Evolutionary conservation across 78 protist genomes (phyloP).

Genomic region (Salpingoeca rosetta): DNA sequence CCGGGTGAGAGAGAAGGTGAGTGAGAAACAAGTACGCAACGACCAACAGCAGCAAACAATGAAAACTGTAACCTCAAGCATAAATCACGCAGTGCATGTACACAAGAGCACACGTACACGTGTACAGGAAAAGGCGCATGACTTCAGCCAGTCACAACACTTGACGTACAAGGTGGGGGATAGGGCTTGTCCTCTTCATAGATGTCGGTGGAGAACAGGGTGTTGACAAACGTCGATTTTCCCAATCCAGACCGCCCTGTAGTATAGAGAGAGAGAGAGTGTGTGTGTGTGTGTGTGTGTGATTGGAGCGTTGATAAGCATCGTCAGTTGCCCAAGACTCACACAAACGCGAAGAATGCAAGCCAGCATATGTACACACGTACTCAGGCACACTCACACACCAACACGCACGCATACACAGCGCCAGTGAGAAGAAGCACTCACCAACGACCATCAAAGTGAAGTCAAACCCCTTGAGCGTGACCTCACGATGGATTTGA

Average conservation of each 20-base stretch:
- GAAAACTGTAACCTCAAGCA: too few relatives aligned
- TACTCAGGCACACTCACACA: too few relatives aligned
- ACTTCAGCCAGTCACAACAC: background rate
- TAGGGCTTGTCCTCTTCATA: background rate
- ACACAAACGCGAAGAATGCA: background rate
- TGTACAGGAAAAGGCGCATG: too few relatives aligned
- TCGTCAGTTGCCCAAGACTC: background rate
- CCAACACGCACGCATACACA: too few relatives aligned
- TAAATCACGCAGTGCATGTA: too few relatives aligned
- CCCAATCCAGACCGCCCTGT: slow-evolving; percentile 28
- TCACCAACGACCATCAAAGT: slow-evolving; percentile 23
- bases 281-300: background rate
- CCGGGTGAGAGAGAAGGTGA: background rate
- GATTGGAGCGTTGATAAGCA: background rate
- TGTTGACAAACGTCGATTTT: slow-evolving; percentile 27
- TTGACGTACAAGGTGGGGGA: background rate
- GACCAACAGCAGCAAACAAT: too few relatives aligned
- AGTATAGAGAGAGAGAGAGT: background rate
- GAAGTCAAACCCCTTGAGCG: slow-evolving; percentile 18
- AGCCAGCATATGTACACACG: too few relatives aligned
- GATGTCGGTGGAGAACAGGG: slow-evolving; percentile 14
- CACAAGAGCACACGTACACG: too few relatives aligned
- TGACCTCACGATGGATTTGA: slow-evolving; percentile 17
- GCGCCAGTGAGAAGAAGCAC: background rate
- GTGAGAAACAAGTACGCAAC: background rate